A percentile compares a stretch with the other conserved stretches of the same genome.
phyloP scores from a whole-genome alignment of 805 yeast genomes.

The Ascoidea asiatica region DNA sequence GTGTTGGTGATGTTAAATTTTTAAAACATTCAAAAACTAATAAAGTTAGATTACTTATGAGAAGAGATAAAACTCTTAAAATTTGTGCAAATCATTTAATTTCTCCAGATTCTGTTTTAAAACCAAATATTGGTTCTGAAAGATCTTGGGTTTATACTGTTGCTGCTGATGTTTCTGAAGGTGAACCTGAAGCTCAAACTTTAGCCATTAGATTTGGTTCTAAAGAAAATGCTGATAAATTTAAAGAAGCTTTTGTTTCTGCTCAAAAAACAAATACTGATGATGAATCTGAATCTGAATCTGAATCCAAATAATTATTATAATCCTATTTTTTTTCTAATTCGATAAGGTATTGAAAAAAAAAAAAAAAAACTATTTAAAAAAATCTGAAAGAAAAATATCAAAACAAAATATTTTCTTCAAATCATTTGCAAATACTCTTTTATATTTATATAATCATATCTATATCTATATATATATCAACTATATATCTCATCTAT shows the following conservation, averaged over 20 bases:
- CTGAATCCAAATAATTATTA: neutral
- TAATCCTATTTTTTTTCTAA: no score
- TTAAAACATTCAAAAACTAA: constrained; percentile 73
- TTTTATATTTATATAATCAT: no score
- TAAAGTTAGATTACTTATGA: constrained; percentile 88
- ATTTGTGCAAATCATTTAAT: constrained; percentile 95
- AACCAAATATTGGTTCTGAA: constrained; percentile 92
- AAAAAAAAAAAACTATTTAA: no score
- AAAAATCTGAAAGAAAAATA: neutral
- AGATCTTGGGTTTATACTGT: constrained; percentile 97
- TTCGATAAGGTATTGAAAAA: no score
- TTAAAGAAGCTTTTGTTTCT: constrained; percentile 81
- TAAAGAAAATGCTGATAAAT: constrained; percentile 88
- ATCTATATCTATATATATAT: no score
- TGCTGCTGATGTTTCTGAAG: constrained; percentile 90
- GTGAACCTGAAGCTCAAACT: constrained; percentile 90
- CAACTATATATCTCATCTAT: neutral
- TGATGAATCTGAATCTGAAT: neutral
- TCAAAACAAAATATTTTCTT: constrained; percentile 1
- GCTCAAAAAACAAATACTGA: constrained; percentile 57
- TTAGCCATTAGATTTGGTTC: constrained; percentile 91
- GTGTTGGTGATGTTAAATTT: constrained; percentile 96
- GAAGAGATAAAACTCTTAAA: constrained; percentile 97
- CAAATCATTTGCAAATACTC: neutral
- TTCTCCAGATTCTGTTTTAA: constrained; percentile 68